Conservation (phyloP, 306 rosid genomes). For the Albizia julibrissin region DNA sequence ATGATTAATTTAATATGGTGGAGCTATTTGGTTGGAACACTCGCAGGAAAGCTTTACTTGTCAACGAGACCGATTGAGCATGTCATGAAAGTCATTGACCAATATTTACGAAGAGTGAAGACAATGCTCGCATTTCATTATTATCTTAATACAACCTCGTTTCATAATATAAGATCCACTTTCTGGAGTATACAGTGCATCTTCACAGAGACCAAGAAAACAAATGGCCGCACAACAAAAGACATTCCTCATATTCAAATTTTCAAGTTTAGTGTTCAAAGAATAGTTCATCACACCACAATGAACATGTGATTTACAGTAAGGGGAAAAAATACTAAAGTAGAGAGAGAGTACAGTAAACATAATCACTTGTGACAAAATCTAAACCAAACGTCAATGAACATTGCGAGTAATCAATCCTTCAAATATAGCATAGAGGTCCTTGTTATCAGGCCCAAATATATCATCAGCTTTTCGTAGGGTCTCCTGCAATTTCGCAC, state of each 20-base stretch:
- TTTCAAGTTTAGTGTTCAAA: constrained; percentile 37
- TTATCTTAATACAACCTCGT: neutral
- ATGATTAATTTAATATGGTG: too few species aligned
- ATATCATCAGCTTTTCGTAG: constrained; percentile 89
- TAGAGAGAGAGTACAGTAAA: neutral
- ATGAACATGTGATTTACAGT: constrained; percentile 22
- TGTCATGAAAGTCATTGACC: neutral
- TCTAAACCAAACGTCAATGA: constrained; percentile 41
- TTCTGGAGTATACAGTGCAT: neutral
- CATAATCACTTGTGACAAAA: constrained; percentile 25
- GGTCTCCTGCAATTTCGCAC: constrained; percentile 67
- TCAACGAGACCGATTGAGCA: neutral
- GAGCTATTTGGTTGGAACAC: neutral
- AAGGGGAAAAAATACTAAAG: constrained; percentile 1
- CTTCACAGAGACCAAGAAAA: neutral
- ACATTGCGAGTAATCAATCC: constrained; percentile 83
- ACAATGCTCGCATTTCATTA: neutral
- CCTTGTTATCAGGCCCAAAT: constrained; percentile 88
- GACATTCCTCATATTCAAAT: constrained; percentile 25
- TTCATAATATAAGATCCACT: too few species aligned
- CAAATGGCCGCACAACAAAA: constrained; percentile 26
- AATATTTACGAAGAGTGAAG: neutral
- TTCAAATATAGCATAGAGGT: constrained; percentile 78
- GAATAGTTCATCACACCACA: constrained; percentile 40
- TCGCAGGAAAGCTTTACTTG: neutral